Evolutionary conservation across 352 stramenopile species (phyloP).

Genomic region (Phytophthora fragariae): DNA sequence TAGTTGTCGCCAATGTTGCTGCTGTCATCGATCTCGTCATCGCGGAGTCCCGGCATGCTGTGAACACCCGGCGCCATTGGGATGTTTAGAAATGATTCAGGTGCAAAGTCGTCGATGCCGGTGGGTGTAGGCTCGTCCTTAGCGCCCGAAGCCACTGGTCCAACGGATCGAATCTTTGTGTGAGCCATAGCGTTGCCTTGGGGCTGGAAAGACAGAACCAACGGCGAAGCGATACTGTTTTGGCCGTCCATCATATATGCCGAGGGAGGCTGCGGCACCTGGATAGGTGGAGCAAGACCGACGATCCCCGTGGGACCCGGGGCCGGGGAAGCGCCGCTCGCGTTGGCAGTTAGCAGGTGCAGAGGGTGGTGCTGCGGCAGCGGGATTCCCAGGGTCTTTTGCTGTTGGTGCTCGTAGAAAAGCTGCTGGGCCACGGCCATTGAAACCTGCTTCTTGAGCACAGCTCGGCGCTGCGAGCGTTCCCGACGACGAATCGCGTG

Average conservation of each 20-base stretch:
- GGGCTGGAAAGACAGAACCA: constrained; percentile 30
- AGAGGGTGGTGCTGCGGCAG: constrained; percentile 45
- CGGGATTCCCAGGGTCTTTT: constrained; percentile 65
- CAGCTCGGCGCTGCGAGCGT: constrained; percentile 75
- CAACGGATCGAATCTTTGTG: constrained; percentile 2
- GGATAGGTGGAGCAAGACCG: constrained; percentile 51
- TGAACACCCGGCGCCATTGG: constrained; percentile 18
- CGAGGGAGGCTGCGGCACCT: constrained; percentile 40
- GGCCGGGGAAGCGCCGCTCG: background rate
- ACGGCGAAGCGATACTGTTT: constrained; percentile 18
- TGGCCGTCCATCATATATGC: constrained; percentile 17
- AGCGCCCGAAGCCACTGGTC: background rate
- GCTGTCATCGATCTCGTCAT: constrained; percentile 38
- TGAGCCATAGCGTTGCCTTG: constrained; percentile 1
- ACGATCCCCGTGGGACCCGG: constrained; percentile 9
- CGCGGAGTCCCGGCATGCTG: constrained; percentile 17
- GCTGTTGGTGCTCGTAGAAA: constrained; percentile 83
- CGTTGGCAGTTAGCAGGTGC: constrained; percentile 29
- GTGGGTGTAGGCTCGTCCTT: constrained; percentile 53
- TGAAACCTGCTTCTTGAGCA: constrained; percentile 85
- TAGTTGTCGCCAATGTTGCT: constrained; percentile 48
- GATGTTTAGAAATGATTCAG: constrained; percentile 60
- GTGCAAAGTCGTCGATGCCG: constrained; percentile 68
- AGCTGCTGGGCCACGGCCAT: constrained; percentile 84
- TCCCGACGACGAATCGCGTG: constrained; percentile 81